Evolutionary conservation across 2,329 filamentous ascomycete genomes (phyloP), one percentile per base, ranked within the genome.

Genomic region (Orbilia javanica): DNA sequence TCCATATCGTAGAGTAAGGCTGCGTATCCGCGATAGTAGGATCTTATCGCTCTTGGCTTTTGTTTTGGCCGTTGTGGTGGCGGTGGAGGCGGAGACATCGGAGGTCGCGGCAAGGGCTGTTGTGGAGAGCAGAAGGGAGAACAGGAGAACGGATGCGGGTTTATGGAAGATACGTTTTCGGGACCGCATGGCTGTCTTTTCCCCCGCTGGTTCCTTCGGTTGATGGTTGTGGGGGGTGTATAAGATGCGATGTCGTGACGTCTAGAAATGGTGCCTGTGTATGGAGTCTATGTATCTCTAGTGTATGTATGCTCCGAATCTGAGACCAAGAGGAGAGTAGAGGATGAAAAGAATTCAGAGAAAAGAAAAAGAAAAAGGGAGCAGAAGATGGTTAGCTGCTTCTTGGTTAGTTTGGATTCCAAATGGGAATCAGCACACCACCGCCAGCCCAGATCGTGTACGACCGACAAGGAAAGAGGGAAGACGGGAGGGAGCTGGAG

Each of bases 41-140:
- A 77, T 77, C 62, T 77, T 77, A 27, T 77, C 73, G 34, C 73
- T 77, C 66, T 77, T 77, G 39, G 73, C 73, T 66, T 77, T 77
- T 66, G 73, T 77, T 63, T 77, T 77, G 4, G 73, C 73, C 22
- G 73, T 77, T 15, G 73, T 77, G 4, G 73, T 77, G 48, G 73
- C 73, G 20, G 67, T 77, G 22, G 73, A 71, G 31, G 73, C 60
- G n/a, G 73, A 71, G 18, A 63, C 52, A 13, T 68, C 60, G 39
- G 66, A 65, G 27, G 42, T 18, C 11, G 57, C 50, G 62, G 48
- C 39, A 3, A 60, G n/a, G 4, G 25, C 20, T 6, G 55, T 36
- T 27, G 48, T 46, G 29, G 66, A 71, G 13, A 71, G 25, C 0
- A 77, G 62, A 25, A 71, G 60, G 39, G 52, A 55, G 29, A 71